phyloP scores from a whole-genome alignment of 495 filamentous ascomycete genomes.

The Neurospora hispaniola region DNA sequence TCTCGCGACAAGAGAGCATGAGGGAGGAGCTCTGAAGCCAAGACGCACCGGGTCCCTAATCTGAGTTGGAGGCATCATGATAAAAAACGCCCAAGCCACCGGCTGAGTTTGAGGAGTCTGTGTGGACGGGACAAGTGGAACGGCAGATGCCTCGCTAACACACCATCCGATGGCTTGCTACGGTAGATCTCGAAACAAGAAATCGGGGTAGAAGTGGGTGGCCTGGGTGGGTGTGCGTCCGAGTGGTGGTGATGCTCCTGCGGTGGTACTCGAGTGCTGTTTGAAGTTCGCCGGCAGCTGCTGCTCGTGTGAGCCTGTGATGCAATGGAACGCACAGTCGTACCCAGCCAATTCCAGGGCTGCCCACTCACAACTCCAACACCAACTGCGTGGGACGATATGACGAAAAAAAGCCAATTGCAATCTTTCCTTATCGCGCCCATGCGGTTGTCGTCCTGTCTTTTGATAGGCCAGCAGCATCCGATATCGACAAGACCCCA shows the following conservation, averaged over 20 bases:
- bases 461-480: slow-evolving; percentile 4
- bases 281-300: not conserved
- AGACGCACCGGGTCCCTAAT: not conserved
- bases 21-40: not conserved
- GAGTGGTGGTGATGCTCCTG: not conserved
- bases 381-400: slow-evolving; percentile 22
- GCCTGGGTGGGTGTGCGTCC: not conserved
- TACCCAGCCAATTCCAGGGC: slow-evolving; percentile 18
- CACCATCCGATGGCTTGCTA: not conserved
- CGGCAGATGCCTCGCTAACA: not conserved
- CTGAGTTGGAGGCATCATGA: not conserved
- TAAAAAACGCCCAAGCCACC: not conserved
- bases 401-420: slow-evolving; percentile 25
- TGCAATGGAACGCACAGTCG: slow-evolving; percentile 14
- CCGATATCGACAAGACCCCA: not conserved
- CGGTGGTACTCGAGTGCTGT: not conserved
- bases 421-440: slow-evolving; percentile 19
- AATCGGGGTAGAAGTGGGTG: not conserved
- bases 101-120: not conserved
- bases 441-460: slow-evolving; percentile 12
- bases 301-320: slow-evolving; percentile 9
- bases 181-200: not conserved
- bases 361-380: slow-evolving; percentile 12
- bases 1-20: not conserved
- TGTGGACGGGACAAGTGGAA: not conserved